Conservation (phyloP, 2,329 filamentous ascomycete genomes). For the Chrysoporthe austroafricana region DNA sequence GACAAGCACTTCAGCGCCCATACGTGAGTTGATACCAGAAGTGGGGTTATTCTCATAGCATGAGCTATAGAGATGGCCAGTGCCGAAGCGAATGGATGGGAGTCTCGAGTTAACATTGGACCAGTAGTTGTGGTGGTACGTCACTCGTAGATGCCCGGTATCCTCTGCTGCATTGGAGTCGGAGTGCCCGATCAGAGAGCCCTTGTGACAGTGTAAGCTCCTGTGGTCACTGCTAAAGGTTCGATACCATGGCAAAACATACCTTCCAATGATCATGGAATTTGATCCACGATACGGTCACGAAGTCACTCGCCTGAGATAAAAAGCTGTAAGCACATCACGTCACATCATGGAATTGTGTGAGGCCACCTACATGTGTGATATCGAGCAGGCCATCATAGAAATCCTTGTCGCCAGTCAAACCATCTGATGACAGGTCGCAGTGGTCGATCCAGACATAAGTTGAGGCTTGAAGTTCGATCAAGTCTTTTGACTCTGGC, state of each 20-base stretch:
- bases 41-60: conserved; percentile 49
- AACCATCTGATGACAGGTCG: conserved; percentile 53
- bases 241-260: not conserved
- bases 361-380: conserved; percentile 54
- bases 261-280: conserved; percentile 60
- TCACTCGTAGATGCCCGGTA: conserved; percentile 49
- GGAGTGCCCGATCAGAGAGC: conserved; percentile 61
- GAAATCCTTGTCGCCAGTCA: conserved; percentile 58
- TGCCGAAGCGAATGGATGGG: conserved; percentile 53
- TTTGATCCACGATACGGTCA: conserved; percentile 38
- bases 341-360: conserved; percentile 28
- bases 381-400: conserved; percentile 60
- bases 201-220: conserved; percentile 1
- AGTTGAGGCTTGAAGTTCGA: conserved; percentile 37
- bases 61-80: conserved; percentile 52
- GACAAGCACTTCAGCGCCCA: conserved; percentile 55
- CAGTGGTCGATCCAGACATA: conserved; percentile 58
- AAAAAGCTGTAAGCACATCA: conserved; percentile 14
- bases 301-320: conserved; percentile 8
- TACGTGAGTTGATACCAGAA: conserved; percentile 57
- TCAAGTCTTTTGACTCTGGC: conserved; percentile 52
- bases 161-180: conserved; percentile 55
- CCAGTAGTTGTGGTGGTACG: conserved; percentile 56
- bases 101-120: conserved; percentile 49
- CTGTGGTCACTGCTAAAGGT: not conserved